Base-by-base conservation (phyloP, 768 basidiomycete species). In the Auriscalpium orientale region DNA sequence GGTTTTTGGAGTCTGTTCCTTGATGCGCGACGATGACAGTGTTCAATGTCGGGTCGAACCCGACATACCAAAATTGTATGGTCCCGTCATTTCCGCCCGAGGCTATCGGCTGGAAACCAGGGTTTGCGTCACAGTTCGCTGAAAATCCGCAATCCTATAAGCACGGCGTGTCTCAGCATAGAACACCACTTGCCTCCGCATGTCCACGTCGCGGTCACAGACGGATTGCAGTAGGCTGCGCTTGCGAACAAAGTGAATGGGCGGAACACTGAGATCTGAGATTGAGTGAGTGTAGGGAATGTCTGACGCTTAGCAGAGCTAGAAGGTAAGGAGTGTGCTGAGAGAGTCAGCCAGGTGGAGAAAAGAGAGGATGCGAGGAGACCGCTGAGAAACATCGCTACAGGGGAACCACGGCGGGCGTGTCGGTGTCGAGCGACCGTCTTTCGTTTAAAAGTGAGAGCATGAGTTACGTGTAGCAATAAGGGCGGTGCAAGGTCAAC, bases 21-120 rank as follows among this genome's bases (percentile, higher is more conserved):
- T 85, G 72, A 59, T 84, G 83, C 1, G 77, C 78, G 8, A 84
- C 80, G n/a, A 85, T 74, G 38, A 84, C 73, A 3, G 80, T 71
- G 54, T 76, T 71, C 56, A 77, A 67, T 8, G 69, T 58, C 1
- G 77, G 76, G 72, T 79, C 82, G 60, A 77, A 82, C 8, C 83
- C 83, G 18, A 83, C 80, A 37, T 53, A 58, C 68, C 81, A 79
- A 56, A 68, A 78, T 58, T 79, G 79, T 18, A 72, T 65, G 5
- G 50, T 50, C 15, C 55, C 50, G 10, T 77, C 78, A 56, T 79
- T 70, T 8, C 78, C 78, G n/a, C 78, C 78, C 18, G 77, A 73
- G 9, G 76, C 75, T 8, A 71, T 63, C 8, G 75, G 74, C 15
- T 69, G 64, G 54, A 79, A 82, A 8, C 62, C 67, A 1, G 78